phyloP scores from a whole-genome alignment of 139 green algal genomes.

The Mesotaenium endlicherianum region DNA sequence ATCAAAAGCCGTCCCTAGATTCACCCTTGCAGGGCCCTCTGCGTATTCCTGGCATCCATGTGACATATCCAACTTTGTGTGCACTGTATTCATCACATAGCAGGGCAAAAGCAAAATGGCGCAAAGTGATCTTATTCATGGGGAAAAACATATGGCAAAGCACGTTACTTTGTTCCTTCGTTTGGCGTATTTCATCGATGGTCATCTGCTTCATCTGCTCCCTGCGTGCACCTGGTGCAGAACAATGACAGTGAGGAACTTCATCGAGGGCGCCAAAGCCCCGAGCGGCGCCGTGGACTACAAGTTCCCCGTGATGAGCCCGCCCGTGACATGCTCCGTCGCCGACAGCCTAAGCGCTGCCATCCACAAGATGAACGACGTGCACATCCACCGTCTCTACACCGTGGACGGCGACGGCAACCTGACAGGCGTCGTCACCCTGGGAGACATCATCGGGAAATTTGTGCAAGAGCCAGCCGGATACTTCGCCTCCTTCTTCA shows the following conservation, averaged over 20 bases:
- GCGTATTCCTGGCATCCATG: too few species aligned
- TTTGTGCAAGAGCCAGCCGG: constrained; percentile 38
- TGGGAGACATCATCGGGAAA: constrained; percentile 34
- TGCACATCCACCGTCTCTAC: constrained; percentile 23
- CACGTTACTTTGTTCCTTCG: too few species aligned
- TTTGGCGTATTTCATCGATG: too few species aligned
- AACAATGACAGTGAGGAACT: constrained; percentile 20
- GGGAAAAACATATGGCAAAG: too few species aligned
- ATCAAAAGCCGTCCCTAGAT: too few species aligned
- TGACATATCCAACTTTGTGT: neutral
- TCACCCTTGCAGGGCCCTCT: too few species aligned
- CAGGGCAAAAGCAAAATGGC: too few species aligned
- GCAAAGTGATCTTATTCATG: too few species aligned
- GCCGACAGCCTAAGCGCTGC: neutral
- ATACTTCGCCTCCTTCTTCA: constrained; percentile 38
- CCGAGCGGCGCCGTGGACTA: neutral
- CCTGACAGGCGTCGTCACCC: constrained; percentile 33
- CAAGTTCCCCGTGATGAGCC: neutral
- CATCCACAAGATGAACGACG: neutral
- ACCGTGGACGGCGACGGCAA: neutral
- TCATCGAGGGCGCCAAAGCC: constrained; percentile 12
- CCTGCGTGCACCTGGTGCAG: too few species aligned
- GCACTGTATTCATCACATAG: neutral
- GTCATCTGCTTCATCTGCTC: too few species aligned
- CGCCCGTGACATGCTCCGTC: neutral